Evolutionary conservation across 2,329 filamentous ascomycete species (phyloP).

Genomic region (Phaeosphaeria sp.): DNA sequence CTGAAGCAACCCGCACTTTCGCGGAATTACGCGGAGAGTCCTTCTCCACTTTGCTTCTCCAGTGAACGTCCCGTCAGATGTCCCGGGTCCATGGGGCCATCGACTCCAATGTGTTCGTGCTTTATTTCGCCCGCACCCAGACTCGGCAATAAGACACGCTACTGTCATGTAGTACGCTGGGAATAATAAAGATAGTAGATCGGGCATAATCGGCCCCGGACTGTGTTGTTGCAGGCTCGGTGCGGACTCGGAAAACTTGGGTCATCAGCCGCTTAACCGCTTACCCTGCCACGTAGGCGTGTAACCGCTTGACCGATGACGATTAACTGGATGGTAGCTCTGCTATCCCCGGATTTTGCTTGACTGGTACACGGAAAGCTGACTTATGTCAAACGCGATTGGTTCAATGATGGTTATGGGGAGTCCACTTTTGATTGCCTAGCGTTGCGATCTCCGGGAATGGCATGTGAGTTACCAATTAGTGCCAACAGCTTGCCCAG

Average conservation of each 20-base stretch:
- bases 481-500: background rate
- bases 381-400: background rate
- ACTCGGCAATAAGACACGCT: background rate
- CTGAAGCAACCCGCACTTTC: too few species aligned
- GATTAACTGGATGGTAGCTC: background rate
- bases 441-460: background rate
- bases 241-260: background rate
- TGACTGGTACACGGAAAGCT: background rate
- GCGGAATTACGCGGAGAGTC: too few species aligned
- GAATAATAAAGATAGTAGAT: background rate
- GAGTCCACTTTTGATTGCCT: background rate
- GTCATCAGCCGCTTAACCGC: background rate
- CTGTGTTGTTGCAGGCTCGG: background rate
- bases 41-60: background rate
- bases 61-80: background rate
- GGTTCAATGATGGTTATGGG: background rate
- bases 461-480: background rate
- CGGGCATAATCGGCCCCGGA: background rate
- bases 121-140: too few species aligned
- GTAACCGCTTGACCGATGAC: background rate
- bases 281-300: background rate
- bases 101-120: too few species aligned
- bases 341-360: background rate
- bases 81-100: background rate
- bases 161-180: background rate